Evolutionary conservation across 495 filamentous ascomycete species (phyloP).

Genomic region (Penicillium tannophilum): DNA sequence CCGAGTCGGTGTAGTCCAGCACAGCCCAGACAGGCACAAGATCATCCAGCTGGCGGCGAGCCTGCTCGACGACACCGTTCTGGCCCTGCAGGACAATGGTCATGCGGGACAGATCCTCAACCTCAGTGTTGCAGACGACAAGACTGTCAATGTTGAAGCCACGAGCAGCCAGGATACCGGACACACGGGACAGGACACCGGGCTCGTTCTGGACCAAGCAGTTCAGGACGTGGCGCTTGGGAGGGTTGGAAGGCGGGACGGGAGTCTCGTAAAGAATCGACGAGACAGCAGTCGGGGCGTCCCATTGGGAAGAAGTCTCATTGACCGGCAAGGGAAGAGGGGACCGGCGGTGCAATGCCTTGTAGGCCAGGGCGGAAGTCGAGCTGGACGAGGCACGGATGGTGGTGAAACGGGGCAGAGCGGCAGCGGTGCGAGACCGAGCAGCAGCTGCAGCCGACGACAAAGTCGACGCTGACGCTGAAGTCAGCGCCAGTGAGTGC

Average conservation of each 20-base stretch:
- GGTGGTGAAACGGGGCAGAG: slow-evolving; percentile 40
- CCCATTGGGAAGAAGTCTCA: slow-evolving; percentile 80
- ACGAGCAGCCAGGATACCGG: slow-evolving; percentile 91
- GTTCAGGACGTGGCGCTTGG: slow-evolving; percentile 94
- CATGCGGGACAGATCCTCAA: slow-evolving; percentile 97
- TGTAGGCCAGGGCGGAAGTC: slow-evolving; percentile 94
- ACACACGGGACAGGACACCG: slow-evolving; percentile 93
- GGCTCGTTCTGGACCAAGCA: slow-evolving; percentile 99
- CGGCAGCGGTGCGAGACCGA: slow-evolving; percentile 37
- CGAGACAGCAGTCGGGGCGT: slow-evolving; percentile 91
- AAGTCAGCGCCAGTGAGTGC: slow-evolving; percentile 45
- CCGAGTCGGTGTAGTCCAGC: slow-evolving; percentile 88
- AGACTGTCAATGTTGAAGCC: slow-evolving; percentile 99
- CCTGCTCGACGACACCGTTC: slow-evolving; percentile 97
- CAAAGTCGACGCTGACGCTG: slow-evolving; percentile 40
- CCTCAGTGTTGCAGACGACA: slow-evolving; percentile 96
- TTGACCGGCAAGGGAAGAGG: slow-evolving; percentile 76
- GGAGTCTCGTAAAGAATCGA: slow-evolving; percentile 99
- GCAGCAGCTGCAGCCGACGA: slow-evolving; percentile 34
- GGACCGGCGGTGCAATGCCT: slow-evolving; percentile 89
- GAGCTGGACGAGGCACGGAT: slow-evolving; percentile 57
- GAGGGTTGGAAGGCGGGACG: slow-evolving; percentile 75
- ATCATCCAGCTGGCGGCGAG: slow-evolving; percentile 91
- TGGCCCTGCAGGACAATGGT: slow-evolving; percentile 96
- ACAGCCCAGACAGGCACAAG: slow-evolving; percentile 98